These are phyloP conservation scores for Aureobasidium sp. DNA, from an alignment of 2,329 filamentous ascomycete species.

Conservation along the genomic window DNA sequence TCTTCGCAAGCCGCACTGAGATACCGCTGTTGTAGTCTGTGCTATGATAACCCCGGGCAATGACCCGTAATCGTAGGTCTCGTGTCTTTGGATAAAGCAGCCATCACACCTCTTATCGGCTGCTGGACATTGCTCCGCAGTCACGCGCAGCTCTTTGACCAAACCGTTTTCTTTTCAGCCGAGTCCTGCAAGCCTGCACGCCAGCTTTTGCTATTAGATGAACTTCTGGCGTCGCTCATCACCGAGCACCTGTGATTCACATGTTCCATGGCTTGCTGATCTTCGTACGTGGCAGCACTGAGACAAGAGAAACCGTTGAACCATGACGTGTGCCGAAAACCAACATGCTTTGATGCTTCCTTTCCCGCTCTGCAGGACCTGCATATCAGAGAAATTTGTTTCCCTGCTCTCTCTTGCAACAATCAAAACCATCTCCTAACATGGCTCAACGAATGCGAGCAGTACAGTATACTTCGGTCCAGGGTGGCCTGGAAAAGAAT, in stretches of 20 bases:
- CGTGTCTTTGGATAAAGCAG: not conserved
- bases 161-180: not conserved
- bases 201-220: not conserved
- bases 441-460: conserved; percentile 21
- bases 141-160: not conserved
- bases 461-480: conserved; percentile 18
- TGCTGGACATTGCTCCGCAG: not conserved
- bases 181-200: not conserved
- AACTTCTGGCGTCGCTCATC: not conserved
- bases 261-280: not conserved
- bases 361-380: not conserved
- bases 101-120: not conserved
- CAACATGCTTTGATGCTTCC: not conserved
- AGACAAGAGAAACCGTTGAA: conserved; percentile 9
- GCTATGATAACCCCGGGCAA: too few species aligned
- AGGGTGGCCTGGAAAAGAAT: conserved; percentile 27
- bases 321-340: conserved; percentile 5
- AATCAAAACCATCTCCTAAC: not conserved
- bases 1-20: not conserved
- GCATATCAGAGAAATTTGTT: not conserved
- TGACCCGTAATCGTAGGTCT: too few species aligned
- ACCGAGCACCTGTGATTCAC: not conserved
- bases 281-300: not conserved
- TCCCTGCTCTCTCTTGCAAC: not conserved
- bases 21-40: not conserved